Conservation (phyloP, 805 yeast genomes). For the Metschnikowia noctiluminum region DNA sequence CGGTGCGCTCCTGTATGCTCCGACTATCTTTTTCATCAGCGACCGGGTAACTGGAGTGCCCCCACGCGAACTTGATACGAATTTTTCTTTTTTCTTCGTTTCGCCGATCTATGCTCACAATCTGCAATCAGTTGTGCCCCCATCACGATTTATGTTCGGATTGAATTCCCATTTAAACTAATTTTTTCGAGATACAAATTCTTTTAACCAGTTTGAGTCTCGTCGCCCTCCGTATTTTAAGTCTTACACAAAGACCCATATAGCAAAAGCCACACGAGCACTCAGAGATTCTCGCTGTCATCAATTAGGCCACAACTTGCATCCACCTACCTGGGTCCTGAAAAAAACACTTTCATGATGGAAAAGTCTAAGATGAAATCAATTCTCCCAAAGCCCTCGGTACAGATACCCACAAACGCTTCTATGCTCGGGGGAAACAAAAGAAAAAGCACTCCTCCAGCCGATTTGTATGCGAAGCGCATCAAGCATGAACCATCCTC, state of each 20-base stretch:
- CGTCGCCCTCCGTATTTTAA: no score
- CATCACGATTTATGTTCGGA: neutral
- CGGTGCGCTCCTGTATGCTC: slow-evolving; percentile 11
- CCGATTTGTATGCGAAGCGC: slow-evolving; percentile 12
- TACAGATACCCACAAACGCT: slow-evolving; percentile 15
- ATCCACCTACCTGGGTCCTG: neutral
- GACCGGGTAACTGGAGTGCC: slow-evolving; percentile 18
- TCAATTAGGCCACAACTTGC: neutral
- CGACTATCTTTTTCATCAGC: slow-evolving; percentile 20
- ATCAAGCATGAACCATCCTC: slow-evolving; percentile 10
- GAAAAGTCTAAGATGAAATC: slow-evolving; percentile 40
- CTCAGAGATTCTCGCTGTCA: no score
- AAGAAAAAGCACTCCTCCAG: slow-evolving; percentile 16
- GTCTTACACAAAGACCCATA: no score
- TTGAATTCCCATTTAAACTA: neutral
- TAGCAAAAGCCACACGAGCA: no score
- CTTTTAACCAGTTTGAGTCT: no score
- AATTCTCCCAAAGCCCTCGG: slow-evolving; percentile 42
- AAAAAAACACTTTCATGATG: slow-evolving; percentile 16
- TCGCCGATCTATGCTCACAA: neutral
- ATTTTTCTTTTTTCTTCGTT: slow-evolving; percentile 5
- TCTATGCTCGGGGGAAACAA: slow-evolving; percentile 10
- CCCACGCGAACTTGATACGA: slow-evolving; percentile 9
- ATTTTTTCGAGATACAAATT: no score
- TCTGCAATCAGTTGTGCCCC: no score